Conservation (phyloP, 2,329 filamentous ascomycete species). For the Acrodontium crateriforme region DNA sequence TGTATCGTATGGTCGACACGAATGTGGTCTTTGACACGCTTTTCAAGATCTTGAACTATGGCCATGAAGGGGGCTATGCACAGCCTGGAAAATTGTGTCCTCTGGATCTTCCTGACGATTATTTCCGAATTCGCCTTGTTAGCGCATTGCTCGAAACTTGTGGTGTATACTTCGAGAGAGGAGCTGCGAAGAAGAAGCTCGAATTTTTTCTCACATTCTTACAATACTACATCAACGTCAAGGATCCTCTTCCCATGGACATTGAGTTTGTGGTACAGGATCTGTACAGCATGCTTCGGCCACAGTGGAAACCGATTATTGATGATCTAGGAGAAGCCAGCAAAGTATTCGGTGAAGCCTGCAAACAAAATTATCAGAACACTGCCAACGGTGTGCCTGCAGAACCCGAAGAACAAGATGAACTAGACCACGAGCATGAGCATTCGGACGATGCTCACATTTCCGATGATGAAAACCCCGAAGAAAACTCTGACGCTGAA, state of each 20-base stretch:
- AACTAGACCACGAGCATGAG: constrained; percentile 28
- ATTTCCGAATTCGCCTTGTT: constrained; percentile 83
- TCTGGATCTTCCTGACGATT: constrained; percentile 83
- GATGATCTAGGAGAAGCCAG: constrained; percentile 70
- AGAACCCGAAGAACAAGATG: constrained; percentile 54
- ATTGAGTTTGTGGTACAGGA: constrained; percentile 95
- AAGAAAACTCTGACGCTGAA: constrained; percentile 46
- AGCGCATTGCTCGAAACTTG: constrained; percentile 87
- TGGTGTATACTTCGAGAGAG: constrained; percentile 89
- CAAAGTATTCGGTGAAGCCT: constrained; percentile 71
- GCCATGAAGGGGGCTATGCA: constrained; percentile 70
- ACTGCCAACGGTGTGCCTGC: constrained; percentile 53
- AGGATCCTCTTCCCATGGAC: constrained; percentile 84
- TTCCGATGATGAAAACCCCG: constrained; percentile 61
- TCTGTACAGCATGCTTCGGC: constrained; percentile 68
- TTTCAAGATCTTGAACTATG: constrained; percentile 89
- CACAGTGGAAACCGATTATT: constrained; percentile 75
- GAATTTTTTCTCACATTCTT: constrained; percentile 97
- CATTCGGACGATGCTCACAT: constrained; percentile 33
- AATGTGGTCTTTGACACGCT: constrained; percentile 89
- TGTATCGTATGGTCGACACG: constrained; percentile 93
- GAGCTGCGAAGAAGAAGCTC: constrained; percentile 86
- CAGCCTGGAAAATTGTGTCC: constrained; percentile 61
- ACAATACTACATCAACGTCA: constrained; percentile 90
- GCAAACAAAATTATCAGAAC: constrained; percentile 76